Base-by-base conservation (phyloP, 164 flowering plant genomes). In the Berberis thunbergii region DNA sequence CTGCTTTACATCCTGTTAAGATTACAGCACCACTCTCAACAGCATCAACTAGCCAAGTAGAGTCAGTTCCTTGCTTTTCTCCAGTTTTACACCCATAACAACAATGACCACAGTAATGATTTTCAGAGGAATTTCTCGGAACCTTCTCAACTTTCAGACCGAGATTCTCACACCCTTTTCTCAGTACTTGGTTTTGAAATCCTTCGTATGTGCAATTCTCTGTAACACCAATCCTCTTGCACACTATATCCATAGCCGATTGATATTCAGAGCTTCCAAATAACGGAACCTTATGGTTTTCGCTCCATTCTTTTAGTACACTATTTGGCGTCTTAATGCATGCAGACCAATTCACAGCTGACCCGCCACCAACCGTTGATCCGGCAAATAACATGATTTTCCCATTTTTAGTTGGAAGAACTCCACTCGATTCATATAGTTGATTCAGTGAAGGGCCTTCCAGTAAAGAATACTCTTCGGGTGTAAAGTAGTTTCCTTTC, bases 291-390 rank as follows among this genome's bases (percentile, higher is more conserved):
- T 72, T 71, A 11, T 74, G 74, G n/a, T 71, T 70, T 53, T 64
- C 72, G 4, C 76, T 68, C 94, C 94, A 87, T 48, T 87, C 86
- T 59, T 60, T 68, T 42, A 78, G 75, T 12, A 87, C 78, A 49
- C 58, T 42, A 39, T 66, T 61, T 0, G 94, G 94, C 41, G 91
- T 87, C 44, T 63, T 81, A 46, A 87, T 82, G 57, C 69, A 77
- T 0, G 94, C 91, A n/a, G 91, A 82, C 94, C 94, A 87, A 73
- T 87, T 87, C 45, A 87, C 73, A 3, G 84, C 88, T 8, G 91
- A 79, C 4, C 94, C 94, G 9, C 94, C 94, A 12, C 94, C 94
- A 0, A 87, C 87, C 0, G 86, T 78, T 62, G 94, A 75, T 26
- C 94, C 94, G 1, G 94, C 88, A 7, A 73, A n/a, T 6, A 85